phyloP scores from a whole-genome alignment of 2,329 filamentous ascomycete genomes.

The Nakataea oryzae region DNA sequence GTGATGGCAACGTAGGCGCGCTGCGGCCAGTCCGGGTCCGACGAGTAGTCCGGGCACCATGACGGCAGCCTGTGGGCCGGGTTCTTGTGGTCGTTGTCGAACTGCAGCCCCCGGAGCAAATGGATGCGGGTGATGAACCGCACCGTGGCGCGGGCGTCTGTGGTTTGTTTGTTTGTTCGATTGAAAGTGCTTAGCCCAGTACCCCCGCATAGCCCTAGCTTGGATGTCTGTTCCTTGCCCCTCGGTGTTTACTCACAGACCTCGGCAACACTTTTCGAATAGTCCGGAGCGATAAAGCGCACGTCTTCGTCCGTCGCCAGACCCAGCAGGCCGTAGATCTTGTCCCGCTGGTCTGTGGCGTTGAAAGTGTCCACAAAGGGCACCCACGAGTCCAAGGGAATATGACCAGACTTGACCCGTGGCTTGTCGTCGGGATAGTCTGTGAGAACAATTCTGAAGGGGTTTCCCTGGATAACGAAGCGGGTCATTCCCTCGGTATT shows the following conservation, averaged over 20 bases:
- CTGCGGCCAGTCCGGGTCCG: neutral
- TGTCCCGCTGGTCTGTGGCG: neutral
- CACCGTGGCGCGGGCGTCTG: neutral
- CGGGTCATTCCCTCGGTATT: neutral
- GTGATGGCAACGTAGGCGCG: neutral
- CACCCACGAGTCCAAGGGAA: neutral
- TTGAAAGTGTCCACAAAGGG: neutral
- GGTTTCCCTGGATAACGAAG: neutral
- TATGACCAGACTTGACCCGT: neutral
- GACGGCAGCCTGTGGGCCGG: neutral
- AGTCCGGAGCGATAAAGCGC: neutral
- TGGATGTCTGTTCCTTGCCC: no score
- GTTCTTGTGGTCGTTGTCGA: neutral
- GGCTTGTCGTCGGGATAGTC: neutral
- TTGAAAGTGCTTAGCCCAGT: no score
- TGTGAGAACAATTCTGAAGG: neutral
- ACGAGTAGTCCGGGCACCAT: neutral
- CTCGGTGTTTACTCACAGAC: no score
- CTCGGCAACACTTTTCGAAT: neutral
- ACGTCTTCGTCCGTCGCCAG: neutral
- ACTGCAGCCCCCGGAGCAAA: neutral
- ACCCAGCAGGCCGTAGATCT: neutral
- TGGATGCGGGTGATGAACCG: constrained; percentile 5
- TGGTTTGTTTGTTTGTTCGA: neutral
- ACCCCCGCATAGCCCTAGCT: no score